Base-by-base conservation (phyloP, 2,329 filamentous ascomycete species). In the Sporothrix sp. region DNA sequence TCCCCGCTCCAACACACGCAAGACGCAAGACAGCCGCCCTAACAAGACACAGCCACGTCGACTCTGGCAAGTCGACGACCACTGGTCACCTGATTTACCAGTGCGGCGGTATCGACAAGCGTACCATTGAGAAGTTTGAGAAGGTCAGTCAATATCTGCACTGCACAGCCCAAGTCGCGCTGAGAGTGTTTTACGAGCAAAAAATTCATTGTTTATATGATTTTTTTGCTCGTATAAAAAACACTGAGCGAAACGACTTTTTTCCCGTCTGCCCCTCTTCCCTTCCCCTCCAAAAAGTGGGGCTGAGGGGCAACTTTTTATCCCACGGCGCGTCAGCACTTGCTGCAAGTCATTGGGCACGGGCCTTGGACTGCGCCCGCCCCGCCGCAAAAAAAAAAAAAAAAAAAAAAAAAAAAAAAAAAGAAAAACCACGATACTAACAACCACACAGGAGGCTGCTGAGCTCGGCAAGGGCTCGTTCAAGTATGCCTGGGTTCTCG, bases 81-180 rank as follows among this genome's bases (percentile, higher is more conserved):
- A 85, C 74, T 66, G 82, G 84, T 74, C 84, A 91, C 81, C 84
- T 98, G 84, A 97, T 98, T 87, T 97, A 97, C 89, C 91, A 98
- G 86, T 97, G 93, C 82, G 93, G 93, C 85, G 93, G 93, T 88
- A 98, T 97, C 71, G 93, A 98, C 87, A 89, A 91, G 83, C 91
- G 93, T 89, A 97, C 91, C 75, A 98, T 98, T 73, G 93, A 98
- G 86, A 98, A 98, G 87, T 98, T 98, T 84, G 93, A 98, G 90
- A 98, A 98, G 88, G 89, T 94, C 75, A 71, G 82, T 71, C 52
- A 49, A 52, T 23, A 39, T 35, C 18, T 23, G 11, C 23, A 20
- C 14, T 52, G 52, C 52, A 48, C 54, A 50, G 37, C 37, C n/a
- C n/a, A n/a, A n/a, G n/a, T n/a, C n/a, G n/a, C n/a, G n/a, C n/a